A percentile compares a stretch with the other conserved stretches of the same genome.
Evolutionary conservation across 768 basidiomycete species (phyloP).

Genomic region (Boletus rubropictus): DNA sequence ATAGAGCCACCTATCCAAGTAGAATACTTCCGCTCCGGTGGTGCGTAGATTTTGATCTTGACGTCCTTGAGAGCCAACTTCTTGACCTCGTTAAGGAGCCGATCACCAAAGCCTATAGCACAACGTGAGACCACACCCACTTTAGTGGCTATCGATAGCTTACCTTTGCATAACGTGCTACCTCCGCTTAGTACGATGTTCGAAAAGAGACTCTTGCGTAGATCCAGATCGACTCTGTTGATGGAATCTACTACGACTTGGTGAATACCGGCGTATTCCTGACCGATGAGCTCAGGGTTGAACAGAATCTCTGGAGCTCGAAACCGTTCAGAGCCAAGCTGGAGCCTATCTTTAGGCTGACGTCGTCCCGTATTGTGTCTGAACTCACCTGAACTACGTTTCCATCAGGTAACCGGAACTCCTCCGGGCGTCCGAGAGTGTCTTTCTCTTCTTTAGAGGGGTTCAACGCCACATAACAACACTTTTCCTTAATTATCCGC

Average conservation of each 20-base stretch:
- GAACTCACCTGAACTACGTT: conserved; percentile 76
- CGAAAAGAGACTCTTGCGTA: conserved; percentile 90
- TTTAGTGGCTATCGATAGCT: conserved; percentile 14
- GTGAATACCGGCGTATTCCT: conserved; percentile 95
- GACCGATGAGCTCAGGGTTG: conserved; percentile 93
- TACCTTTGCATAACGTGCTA: conserved; percentile 91
- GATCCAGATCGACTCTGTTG: conserved; percentile 90
- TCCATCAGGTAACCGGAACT: conserved; percentile 92
- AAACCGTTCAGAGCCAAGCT: conserved; percentile 95
- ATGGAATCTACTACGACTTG: conserved; percentile 99
- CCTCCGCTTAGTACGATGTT: conserved; percentile 97
- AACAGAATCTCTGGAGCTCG: conserved; percentile 96
- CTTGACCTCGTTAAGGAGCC: conserved; percentile 93
- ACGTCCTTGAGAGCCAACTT: conserved; percentile 91
- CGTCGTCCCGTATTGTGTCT: conserved; percentile 7
- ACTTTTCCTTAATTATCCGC: conserved; percentile 96
- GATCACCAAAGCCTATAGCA: conserved; percentile 82
- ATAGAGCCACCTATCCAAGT: conserved; percentile 98
- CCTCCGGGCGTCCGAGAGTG: conserved; percentile 65
- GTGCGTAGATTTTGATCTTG: conserved; percentile 98
- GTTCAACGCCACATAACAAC: conserved; percentile 90
- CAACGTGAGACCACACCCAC: conserved; percentile 17
- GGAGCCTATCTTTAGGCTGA: conserved; percentile 12
- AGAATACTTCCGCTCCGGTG: conserved; percentile 98
- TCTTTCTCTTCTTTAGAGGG: conserved; percentile 97